phyloP scores from a whole-genome alignment of 768 basidiomycete species.

The Suillus alpinus region DNA sequence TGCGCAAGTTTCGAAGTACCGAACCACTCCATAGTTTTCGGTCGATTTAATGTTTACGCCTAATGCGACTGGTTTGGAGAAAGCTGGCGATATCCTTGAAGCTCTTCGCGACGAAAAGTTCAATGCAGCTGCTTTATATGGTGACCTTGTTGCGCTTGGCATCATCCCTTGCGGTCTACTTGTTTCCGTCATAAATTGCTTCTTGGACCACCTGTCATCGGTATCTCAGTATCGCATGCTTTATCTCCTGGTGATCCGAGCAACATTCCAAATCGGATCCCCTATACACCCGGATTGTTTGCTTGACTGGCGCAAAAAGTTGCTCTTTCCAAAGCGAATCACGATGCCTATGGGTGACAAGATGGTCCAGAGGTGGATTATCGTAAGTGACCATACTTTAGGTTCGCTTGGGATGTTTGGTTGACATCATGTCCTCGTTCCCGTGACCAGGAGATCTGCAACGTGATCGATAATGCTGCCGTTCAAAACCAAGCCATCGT shows the following conservation, averaged over 20 bases:
- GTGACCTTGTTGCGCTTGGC: slow-evolving; percentile 4
- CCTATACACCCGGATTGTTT: neutral
- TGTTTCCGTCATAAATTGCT: neutral
- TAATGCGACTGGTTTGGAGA: slow-evolving; percentile 3
- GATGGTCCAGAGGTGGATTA: slow-evolving; percentile 6
- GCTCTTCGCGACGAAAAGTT: neutral
- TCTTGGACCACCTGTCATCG: neutral
- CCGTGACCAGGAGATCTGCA: slow-evolving; percentile 1
- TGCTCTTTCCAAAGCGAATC: neutral
- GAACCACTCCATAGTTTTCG: neutral
- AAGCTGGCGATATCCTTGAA: neutral
- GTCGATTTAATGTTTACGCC: neutral
- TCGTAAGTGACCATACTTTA: neutral
- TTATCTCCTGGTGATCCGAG: slow-evolving; percentile 4
- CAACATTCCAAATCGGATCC: neutral
- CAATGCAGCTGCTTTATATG: neutral
- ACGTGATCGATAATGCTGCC: neutral
- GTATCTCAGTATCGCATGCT: slow-evolving; percentile 3
- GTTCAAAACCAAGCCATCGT: neutral
- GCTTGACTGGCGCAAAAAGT: neutral
- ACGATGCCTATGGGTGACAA: neutral
- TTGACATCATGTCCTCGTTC: neutral
- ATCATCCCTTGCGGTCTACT: neutral
- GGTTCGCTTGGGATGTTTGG: neutral
- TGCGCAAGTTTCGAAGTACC: neutral